These are phyloP conservation scores for Antrodiella citrinella DNA, from an alignment of 768 basidiomycete genomes.

Conservation along the genomic window DNA sequence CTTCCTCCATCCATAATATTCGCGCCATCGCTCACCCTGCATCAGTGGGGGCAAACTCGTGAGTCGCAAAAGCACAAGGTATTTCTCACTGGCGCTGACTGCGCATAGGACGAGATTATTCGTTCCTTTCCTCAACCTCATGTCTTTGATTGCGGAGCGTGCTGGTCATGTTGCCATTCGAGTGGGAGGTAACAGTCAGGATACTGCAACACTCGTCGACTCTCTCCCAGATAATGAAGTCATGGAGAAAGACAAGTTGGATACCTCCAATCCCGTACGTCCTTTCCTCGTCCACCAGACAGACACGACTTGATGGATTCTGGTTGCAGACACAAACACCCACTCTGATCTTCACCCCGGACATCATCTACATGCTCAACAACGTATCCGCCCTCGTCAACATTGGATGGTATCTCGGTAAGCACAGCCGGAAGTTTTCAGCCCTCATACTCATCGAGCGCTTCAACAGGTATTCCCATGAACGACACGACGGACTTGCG, in stretches of 20 bases:
- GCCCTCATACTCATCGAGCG: not conserved
- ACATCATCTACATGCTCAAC: slow-evolving; percentile 41
- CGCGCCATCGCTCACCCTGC: slow-evolving; percentile 16
- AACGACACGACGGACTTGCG: slow-evolving; percentile 21
- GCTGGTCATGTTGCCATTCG: slow-evolving; percentile 31
- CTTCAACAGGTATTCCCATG: slow-evolving; percentile 17
- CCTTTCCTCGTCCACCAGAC: slow-evolving; percentile 25
- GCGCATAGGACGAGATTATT: slow-evolving; percentile 17
- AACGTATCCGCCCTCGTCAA: slow-evolving; percentile 36
- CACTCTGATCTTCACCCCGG: slow-evolving; percentile 39
- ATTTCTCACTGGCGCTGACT: not conserved
- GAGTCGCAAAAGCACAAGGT: not conserved
- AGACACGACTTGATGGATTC: slow-evolving; percentile 22
- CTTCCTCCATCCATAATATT: not conserved
- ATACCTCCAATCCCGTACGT: slow-evolving; percentile 32
- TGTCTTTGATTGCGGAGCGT: slow-evolving; percentile 36
- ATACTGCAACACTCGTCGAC: slow-evolving; percentile 28
- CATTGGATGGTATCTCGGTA: slow-evolving; percentile 41
- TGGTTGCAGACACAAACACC: slow-evolving; percentile 43
- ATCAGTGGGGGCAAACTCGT: slow-evolving; percentile 15
- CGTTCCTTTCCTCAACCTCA: slow-evolving; percentile 39
- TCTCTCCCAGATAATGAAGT: slow-evolving; percentile 9
- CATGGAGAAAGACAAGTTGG: slow-evolving; percentile 16
- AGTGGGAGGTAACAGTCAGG: slow-evolving; percentile 47
- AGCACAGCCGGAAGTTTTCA: not conserved